Percentiles rank a stretch among this genome's conserved stretches.
These are phyloP conservation scores for Quercus wislizeni DNA, from an alignment of 306 rosid species.

Conservation along the genomic window DNA sequence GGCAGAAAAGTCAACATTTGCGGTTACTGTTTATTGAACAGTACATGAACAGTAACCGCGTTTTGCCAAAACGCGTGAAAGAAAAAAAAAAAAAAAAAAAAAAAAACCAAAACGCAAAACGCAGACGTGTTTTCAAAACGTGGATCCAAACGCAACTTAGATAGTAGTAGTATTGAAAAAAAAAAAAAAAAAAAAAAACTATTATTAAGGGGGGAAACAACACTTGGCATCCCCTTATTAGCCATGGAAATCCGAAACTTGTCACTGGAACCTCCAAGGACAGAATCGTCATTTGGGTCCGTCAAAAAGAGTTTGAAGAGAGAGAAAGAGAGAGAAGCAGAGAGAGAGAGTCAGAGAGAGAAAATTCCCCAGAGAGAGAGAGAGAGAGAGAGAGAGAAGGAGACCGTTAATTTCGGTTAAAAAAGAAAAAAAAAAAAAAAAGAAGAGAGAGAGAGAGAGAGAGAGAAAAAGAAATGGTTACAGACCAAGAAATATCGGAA, in stretches of 20 bases:
- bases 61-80: too few species aligned
- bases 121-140: too few species aligned
- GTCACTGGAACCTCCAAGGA: not conserved
- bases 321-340: constrained; percentile 24
- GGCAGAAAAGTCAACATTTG: too few species aligned
- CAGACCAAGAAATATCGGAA: constrained; percentile 69
- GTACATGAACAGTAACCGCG: too few species aligned
- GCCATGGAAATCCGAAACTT: not conserved
- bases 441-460: not conserved
- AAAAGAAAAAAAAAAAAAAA: not conserved
- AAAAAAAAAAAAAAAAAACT: too few species aligned
- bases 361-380: not conserved
- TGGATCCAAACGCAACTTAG: too few species aligned
- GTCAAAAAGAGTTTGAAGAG: not conserved
- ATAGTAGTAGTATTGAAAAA: too few species aligned
- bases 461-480: constrained; percentile 35
- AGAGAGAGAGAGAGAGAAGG: constrained; percentile 11
- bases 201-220: too few species aligned
- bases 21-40: too few species aligned
- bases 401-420: constrained; percentile 39
- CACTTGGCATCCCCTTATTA: too few species aligned
- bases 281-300: constrained; percentile 21
- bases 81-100: too few species aligned
- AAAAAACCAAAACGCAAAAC: too few species aligned
- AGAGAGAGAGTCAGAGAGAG: constrained; percentile 19